Evolutionary conservation across 495 filamentous ascomycete genomes (phyloP).

Genomic region (Daldinia childiae): DNA sequence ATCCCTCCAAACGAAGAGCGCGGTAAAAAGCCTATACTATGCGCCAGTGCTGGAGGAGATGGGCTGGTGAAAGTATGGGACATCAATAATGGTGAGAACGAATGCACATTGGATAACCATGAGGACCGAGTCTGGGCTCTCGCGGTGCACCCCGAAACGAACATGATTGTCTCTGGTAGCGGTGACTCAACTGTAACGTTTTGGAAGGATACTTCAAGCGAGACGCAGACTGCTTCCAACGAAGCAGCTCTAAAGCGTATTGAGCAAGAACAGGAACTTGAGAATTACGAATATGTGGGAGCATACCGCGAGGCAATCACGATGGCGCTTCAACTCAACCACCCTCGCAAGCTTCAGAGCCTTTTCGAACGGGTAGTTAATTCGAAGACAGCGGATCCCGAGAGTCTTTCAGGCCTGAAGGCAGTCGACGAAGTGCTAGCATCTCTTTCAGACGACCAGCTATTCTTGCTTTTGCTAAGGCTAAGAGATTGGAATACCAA

Average conservation of each 20-base stretch:
- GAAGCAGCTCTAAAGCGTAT: constrained; percentile 78
- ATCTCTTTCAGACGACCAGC: constrained; percentile 80
- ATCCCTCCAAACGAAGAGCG: constrained; percentile 60
- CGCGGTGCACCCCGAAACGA: constrained; percentile 70
- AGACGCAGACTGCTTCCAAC: constrained; percentile 74
- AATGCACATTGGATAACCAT: constrained; percentile 93
- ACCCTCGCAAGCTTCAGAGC: constrained; percentile 82
- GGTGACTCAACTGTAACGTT: constrained; percentile 91
- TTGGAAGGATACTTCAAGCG: constrained; percentile 91
- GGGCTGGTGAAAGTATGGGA: constrained; percentile 98
- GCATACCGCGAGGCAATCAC: constrained; percentile 93
- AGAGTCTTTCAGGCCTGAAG: constrained; percentile 73
- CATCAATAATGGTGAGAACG: constrained; percentile 77
- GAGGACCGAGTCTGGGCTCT: constrained; percentile 92
- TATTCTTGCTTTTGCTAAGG: constrained; percentile 79
- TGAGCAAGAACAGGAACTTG: constrained; percentile 90
- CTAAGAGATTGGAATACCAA: constrained; percentile 98
- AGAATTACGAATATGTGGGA: constrained; percentile 87
- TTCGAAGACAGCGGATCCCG: constrained; percentile 65
- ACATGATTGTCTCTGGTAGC: constrained; percentile 85
- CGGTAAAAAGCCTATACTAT: constrained; percentile 64
- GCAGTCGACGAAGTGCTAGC: constrained; percentile 87
- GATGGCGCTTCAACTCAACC: constrained; percentile 89
- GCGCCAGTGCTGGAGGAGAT: constrained; percentile 91
- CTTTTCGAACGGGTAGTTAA: constrained; percentile 85